Conservation (phyloP, 352 stramenopile genomes). For the Pythium biforme region DNA sequence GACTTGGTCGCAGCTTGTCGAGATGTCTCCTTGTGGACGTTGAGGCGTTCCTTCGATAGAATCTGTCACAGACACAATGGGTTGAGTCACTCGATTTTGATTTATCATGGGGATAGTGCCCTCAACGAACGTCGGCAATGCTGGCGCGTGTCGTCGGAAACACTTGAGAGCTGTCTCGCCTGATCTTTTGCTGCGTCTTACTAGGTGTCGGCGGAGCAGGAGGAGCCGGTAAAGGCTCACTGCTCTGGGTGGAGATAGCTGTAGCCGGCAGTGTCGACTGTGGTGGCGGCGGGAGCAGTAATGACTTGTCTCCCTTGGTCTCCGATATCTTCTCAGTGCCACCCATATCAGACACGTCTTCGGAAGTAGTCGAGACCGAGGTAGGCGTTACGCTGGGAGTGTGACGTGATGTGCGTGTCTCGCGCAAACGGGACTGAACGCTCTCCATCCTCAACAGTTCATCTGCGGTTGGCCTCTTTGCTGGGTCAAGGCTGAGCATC, state of each 20-base stretch:
- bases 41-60: slow-evolving; percentile 19
- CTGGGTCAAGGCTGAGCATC: slow-evolving; percentile 32
- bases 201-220: neutral
- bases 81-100: neutral
- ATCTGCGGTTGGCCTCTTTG: slow-evolving; percentile 8
- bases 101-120: neutral
- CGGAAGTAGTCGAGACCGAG: too few species aligned
- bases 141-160: slow-evolving; percentile 9
- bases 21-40: slow-evolving; percentile 10
- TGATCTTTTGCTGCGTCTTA: neutral
- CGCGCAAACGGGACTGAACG: neutral
- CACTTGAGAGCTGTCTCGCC: neutral
- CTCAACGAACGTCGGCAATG: slow-evolving; percentile 19
- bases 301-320: too few species aligned
- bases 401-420: neutral
- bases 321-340: too few species aligned
- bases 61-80: slow-evolving; percentile 10
- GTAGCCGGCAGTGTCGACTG: too few species aligned
- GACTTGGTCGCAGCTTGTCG: too few species aligned
- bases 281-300: too few species aligned
- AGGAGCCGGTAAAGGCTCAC: neutral
- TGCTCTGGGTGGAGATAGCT: neutral
- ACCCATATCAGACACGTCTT: too few species aligned
- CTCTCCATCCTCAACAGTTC: neutral
- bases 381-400: neutral